These are phyloP conservation scores for Ophiostoma tasmaniense DNA, from an alignment of 2,329 filamentous ascomycete genomes.

Conservation along the genomic window DNA sequence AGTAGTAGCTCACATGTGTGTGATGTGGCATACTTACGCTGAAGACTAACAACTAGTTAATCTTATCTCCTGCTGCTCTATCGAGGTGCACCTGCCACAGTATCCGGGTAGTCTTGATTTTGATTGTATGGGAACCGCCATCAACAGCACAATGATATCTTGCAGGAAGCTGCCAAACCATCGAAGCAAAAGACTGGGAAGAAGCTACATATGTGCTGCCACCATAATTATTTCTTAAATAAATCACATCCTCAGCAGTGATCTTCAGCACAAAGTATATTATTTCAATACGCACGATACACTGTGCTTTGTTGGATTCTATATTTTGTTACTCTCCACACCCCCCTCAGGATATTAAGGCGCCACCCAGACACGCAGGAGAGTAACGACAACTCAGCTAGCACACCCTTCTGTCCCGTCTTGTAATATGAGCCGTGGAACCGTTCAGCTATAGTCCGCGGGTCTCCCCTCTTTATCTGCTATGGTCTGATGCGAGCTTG, in stretches of 20 bases:
- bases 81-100: not conserved
- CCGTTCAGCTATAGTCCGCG: not conserved
- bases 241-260: no score
- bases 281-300: not conserved
- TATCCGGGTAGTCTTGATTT: not conserved
- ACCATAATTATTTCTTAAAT: no score
- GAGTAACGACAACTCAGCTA: slow-evolving; percentile 11
- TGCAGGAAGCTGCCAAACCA: not conserved
- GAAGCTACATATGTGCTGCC: not conserved
- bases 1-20: not conserved
- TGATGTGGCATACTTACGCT: slow-evolving; percentile 5
- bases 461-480: not conserved
- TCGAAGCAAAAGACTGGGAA: no score
- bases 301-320: not conserved
- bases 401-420: slow-evolving; percentile 5
- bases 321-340: slow-evolving; percentile 9
- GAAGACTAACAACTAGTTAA: no score
- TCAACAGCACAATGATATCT: not conserved
- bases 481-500: not conserved
- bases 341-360: slow-evolving; percentile 13
- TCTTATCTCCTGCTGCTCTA: no score
- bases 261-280: no score
- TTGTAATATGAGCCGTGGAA: not conserved
- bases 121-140: not conserved
- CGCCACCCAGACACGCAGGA: slow-evolving; percentile 7